Percentiles rank a stretch among this genome's conserved stretches.
These are phyloP conservation scores for Teratosphaeria pseudoeucalypti DNA, from an alignment of 2,329 filamentous ascomycete genomes.

Conservation along the genomic window DNA sequence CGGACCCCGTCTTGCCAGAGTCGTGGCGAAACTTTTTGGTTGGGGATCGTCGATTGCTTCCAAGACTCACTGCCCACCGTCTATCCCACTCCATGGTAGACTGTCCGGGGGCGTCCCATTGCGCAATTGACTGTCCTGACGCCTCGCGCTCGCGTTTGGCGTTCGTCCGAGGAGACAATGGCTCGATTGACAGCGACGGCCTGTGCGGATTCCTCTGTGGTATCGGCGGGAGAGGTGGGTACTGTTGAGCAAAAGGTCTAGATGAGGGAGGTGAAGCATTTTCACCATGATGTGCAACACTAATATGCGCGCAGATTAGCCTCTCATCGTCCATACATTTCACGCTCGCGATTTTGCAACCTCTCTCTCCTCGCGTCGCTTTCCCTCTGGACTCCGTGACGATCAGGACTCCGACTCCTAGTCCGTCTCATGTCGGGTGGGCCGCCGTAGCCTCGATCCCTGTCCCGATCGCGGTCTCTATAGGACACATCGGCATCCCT, in stretches of 20 bases:
- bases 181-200: neutral
- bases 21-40: neutral
- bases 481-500: conserved; percentile 5
- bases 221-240: neutral
- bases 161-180: neutral
- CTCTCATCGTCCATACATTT: neutral
- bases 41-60: neutral
- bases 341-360: conserved; percentile 20
- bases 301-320: neutral
- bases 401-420: conserved; percentile 21
- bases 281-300: neutral
- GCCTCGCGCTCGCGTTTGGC: neutral
- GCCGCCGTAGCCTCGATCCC: conserved; percentile 12
- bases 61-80: neutral
- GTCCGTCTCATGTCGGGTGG: conserved; percentile 19
- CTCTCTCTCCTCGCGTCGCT: conserved; percentile 19
- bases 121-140: neutral
- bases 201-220: neutral
- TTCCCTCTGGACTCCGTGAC: conserved; percentile 16
- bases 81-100: neutral
- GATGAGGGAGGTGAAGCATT: neutral
- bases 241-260: neutral
- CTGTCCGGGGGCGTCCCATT: neutral
- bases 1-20: neutral
- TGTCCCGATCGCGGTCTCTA: conserved; percentile 9